Evolutionary conservation across 129 eudicot genomes (phyloP).

Genomic region (Logfia minima): DNA sequence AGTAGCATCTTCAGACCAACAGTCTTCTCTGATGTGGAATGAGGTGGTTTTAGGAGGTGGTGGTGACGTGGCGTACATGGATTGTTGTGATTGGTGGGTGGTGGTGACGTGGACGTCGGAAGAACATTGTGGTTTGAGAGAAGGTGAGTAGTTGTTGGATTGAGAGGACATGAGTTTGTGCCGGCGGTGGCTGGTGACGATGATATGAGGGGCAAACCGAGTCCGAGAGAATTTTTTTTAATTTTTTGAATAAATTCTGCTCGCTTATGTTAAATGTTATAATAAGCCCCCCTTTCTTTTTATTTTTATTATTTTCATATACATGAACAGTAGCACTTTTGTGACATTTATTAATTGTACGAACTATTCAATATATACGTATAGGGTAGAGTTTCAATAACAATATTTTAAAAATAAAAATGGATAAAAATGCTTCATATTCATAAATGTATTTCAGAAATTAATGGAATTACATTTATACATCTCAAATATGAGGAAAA

Average conservation of each 20-base stretch:
- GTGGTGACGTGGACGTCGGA: background rate
- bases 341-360: too few relatives aligned
- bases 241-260: background rate
- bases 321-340: too few relatives aligned
- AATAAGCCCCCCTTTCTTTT: too few relatives aligned
- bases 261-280: too few relatives aligned
- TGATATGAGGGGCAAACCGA: background rate
- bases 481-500: too few relatives aligned
- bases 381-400: too few relatives aligned
- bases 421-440: too few relatives aligned
- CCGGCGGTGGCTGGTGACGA: background rate
- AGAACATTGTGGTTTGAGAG: background rate
- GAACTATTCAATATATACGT: too few relatives aligned
- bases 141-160: background rate
- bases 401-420: too few relatives aligned
- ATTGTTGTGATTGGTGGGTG: background rate
- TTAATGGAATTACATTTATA: too few relatives aligned
- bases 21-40: slow-evolving; percentile 41
- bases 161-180: background rate
- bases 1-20: slow-evolving; percentile 76
- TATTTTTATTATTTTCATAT: too few relatives aligned
- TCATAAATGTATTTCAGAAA: too few relatives aligned
- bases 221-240: background rate
- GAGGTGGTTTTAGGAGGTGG: background rate
- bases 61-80: background rate